Evolutionary conservation across 2,329 filamentous ascomycete species (phyloP).

Genomic region (Mycosphaerella arachidis): DNA sequence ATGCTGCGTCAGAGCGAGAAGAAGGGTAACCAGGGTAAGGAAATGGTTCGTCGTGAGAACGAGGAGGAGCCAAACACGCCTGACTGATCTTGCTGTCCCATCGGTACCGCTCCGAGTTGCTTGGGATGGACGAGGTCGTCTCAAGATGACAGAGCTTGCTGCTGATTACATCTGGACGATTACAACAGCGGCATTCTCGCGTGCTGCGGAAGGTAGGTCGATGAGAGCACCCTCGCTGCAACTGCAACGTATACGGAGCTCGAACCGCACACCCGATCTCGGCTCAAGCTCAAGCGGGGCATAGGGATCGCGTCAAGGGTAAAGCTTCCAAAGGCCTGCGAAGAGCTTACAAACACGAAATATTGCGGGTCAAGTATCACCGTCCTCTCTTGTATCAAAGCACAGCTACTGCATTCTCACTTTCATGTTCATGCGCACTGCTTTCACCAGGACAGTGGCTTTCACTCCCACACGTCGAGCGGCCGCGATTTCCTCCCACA

Average conservation of each 20-base stretch:
- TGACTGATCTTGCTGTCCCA: background rate
- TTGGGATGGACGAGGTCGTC: background rate
- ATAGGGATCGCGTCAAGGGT: background rate
- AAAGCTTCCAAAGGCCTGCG: slow-evolving; percentile 3
- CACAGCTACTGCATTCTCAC: background rate
- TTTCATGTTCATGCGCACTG: slow-evolving; percentile 19
- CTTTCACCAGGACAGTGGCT: slow-evolving; percentile 13
- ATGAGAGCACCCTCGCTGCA: background rate
- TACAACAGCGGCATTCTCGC: background rate
- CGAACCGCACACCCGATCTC: slow-evolving; percentile 1
- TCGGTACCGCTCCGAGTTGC: background rate
- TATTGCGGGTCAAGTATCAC: background rate
- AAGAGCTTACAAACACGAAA: slow-evolving; percentile 9
- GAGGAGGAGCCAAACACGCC: slow-evolving; percentile 2
- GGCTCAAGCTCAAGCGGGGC: background rate
- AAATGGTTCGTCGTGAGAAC: slow-evolving; percentile 1
- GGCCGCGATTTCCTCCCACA: slow-evolving; percentile 24
- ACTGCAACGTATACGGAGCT: background rate
- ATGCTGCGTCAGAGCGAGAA: slow-evolving; percentile 21
- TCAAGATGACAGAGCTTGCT: background rate
- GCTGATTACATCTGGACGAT: background rate
- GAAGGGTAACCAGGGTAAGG: slow-evolving; percentile 7
- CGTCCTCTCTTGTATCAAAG: background rate
- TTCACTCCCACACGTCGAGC: slow-evolving; percentile 22
- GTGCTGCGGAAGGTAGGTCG: background rate